A percentile compares a stretch with the other conserved stretches of the same genome.
Evolutionary conservation across 2,329 filamentous ascomycete species (phyloP).

Genomic region (Lecanicillium sp.): DNA sequence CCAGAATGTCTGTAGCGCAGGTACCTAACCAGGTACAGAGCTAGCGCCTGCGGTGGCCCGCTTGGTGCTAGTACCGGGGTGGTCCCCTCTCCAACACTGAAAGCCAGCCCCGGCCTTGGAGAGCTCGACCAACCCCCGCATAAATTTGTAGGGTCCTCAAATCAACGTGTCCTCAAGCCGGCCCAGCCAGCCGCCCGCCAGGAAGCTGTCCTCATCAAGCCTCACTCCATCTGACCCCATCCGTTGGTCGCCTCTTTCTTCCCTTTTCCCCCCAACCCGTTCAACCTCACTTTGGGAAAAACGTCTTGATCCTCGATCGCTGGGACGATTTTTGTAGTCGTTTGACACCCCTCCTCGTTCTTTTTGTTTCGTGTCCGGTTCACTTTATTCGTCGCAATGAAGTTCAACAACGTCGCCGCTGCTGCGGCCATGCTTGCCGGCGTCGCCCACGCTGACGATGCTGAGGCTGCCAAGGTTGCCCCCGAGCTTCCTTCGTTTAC

Average conservation of each 20-base stretch:
- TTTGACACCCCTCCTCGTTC: constrained; percentile 14
- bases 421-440: constrained; percentile 65
- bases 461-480: constrained; percentile 48
- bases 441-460: constrained; percentile 61
- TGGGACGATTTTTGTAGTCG: constrained; percentile 6
- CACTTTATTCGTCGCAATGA: constrained; percentile 51
- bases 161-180: constrained; percentile 8
- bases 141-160: constrained; percentile 8
- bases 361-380: constrained; percentile 11
- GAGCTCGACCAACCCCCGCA: constrained; percentile 7
- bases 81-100: too few relatives aligned
- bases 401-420: constrained; percentile 72
- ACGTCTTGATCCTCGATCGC: constrained; percentile 2
- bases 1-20: too few relatives aligned
- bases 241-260: neutral
- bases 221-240: too few relatives aligned
- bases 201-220: constrained; percentile 7
- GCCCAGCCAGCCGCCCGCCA: neutral
- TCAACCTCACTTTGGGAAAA: constrained; percentile 5
- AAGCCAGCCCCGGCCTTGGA: too few relatives aligned
- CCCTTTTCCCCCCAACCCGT: neutral
- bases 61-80: neutral
- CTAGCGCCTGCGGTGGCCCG: neutral
- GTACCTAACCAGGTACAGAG: too few relatives aligned
- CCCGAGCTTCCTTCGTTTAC: constrained; percentile 77